Evolutionary conservation across 225 moss, liverwort and hornwort species (phyloP).

Genomic region (Pseudoscleropodium purum): DNA sequence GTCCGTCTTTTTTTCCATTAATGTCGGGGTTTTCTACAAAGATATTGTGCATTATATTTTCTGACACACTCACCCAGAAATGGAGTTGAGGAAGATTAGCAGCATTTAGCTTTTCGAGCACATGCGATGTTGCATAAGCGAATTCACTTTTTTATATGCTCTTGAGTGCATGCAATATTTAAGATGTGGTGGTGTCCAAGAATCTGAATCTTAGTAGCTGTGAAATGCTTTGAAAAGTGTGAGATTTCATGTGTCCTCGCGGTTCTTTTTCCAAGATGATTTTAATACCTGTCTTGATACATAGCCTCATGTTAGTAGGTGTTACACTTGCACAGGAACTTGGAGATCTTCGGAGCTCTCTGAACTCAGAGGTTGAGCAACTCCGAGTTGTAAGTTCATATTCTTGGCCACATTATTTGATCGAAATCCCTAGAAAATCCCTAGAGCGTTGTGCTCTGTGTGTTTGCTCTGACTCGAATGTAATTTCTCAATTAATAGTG

Average conservation of each 20-base stretch:
- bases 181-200: background rate
- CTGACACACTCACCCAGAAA: background rate
- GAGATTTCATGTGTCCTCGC: background rate
- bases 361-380: slow-evolving; percentile 41
- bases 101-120: background rate
- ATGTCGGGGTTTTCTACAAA: background rate
- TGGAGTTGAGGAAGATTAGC: background rate
- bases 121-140: background rate
- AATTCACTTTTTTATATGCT: background rate
- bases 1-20: slow-evolving; percentile 7
- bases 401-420: background rate
- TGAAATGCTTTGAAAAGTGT: background rate
- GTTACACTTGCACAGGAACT: slow-evolving; percentile 23
- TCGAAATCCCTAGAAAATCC: background rate
- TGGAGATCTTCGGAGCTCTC: slow-evolving; percentile 29
- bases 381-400: slow-evolving; percentile 34
- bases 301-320: background rate
- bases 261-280: background rate
- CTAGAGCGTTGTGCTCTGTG: background rate
- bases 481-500: background rate
- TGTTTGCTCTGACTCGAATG: background rate
- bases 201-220: background rate
- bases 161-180: background rate
- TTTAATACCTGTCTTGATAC: background rate
- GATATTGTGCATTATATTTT: background rate